phyloP scores from a whole-genome alignment of 495 filamentous ascomycete species.

The Hypomontagnella submonticulosa region DNA sequence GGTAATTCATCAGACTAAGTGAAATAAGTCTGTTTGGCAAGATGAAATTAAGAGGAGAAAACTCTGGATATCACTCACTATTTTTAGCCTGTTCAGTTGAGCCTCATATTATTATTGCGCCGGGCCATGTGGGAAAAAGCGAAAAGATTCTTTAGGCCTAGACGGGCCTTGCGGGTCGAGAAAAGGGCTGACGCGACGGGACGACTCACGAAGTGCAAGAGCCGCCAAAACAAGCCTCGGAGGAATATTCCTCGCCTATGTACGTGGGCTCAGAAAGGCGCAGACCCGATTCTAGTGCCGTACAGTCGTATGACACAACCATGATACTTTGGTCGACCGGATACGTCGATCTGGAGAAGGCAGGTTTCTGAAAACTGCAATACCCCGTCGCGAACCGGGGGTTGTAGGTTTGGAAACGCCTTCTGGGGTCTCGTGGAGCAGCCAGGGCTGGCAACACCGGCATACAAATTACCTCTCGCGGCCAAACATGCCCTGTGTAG shows the following conservation, averaged over 20 bases:
- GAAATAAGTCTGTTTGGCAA: conserved; percentile 24
- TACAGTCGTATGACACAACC: conserved; percentile 45
- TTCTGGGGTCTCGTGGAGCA: conserved; percentile 41
- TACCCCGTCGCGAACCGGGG: conserved; percentile 38
- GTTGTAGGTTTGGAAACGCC: conserved; percentile 41
- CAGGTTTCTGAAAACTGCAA: conserved; percentile 38
- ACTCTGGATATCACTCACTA: conserved; percentile 28
- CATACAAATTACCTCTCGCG: conserved; percentile 23
- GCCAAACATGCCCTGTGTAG: conserved; percentile 20
- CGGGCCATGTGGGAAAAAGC: conserved; percentile 35
- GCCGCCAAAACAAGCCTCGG: conserved; percentile 33
- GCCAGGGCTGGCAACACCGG: conserved; percentile 20
- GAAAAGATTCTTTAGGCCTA: conserved; percentile 25
- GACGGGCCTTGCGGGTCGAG: conserved; percentile 9
- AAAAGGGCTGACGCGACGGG: conserved; percentile 30
- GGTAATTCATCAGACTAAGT: conserved; percentile 31
- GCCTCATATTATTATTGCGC: conserved; percentile 30
- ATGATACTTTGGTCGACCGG: conserved; percentile 45
- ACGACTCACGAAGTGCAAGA: conserved; percentile 28
- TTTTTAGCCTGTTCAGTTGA: conserved; percentile 37
- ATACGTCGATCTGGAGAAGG: conserved; percentile 50
- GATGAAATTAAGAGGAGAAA: conserved; percentile 22
- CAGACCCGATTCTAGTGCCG: conserved; percentile 30
- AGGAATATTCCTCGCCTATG: conserved; percentile 19
- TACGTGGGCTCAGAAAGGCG: conserved; percentile 12